Base-by-base conservation (phyloP, 306 rosid genomes). In the Prunus campanulata region DNA sequence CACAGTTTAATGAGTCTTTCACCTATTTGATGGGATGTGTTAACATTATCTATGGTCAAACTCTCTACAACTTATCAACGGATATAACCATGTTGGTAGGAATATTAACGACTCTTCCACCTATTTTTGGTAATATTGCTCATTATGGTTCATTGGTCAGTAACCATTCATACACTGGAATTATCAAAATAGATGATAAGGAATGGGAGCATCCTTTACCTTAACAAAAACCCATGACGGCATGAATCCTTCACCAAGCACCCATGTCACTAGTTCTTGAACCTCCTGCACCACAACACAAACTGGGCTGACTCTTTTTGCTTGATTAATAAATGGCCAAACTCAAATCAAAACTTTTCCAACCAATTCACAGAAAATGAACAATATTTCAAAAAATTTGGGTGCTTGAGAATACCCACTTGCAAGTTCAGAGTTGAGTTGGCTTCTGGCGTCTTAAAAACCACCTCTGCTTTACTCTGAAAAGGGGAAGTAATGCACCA, bases 201-300 rank as follows among this genome's bases (percentile, higher is more conserved):
- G 46, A 63, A 44, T 5, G 27, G 11, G 6, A 8, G 77, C 18
- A 55, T 3, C 11, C 6, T 49, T 57, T 70, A 92, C 99, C 96
- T 90, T 95, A 27, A 95, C 86, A 77, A 95, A 95, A 82, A 87
- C 91, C 99, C 99, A 96, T 1, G 97, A 82, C 0, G 99, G 99
- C 97, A 92, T 92, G 79, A 85, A 92, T 66, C 98, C 99, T 63
- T 96, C 97, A 22, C 90, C 97, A 68, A 96, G 93, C 66, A 96
- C 98, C 99, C 99, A 96, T 19, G 91, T 88, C 78, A 89, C 81
- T 46, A 96, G 93, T 73, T 96, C 97, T 87, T 96, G 99, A 74
- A 96, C 80, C 76, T 96, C 99, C 99, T 92, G 84, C 71, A 75
- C 71, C 70, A 76, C 11, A 77, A 73, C 56, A 63, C 25, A 35